Base-by-base conservation (phyloP, 108 stramenopile species). In the Nitzschia putrida region DNA sequence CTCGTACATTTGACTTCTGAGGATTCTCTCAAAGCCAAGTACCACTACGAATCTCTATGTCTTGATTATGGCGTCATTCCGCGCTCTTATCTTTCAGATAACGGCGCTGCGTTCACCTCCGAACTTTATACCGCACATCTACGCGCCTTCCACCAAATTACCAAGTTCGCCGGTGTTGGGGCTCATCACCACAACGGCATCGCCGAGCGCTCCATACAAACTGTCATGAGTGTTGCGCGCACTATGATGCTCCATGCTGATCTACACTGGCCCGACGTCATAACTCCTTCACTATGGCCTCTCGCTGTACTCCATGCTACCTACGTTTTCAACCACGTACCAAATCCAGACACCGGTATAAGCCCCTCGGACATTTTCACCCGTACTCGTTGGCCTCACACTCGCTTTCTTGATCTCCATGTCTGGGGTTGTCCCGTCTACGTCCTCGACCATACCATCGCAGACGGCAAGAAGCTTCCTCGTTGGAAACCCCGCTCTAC, bases 281-380 rank as follows among this genome's bases (percentile, higher is more conserved):
- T 29, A n/a, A 41, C 61, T 23, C 37, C 68, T 14, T 10, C 57
- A 11, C 68, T 82, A 0, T 87, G 86, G 83, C 83, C 86, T 0
- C 61, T 80, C 7, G 86, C 86, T 4, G 38, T 87, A 4, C 49
- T 76, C 9, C 72, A 88, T 63, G 81, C 87, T 0, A 57, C 66
- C 1, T 75, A 58, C 25, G 16, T 87, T 0, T 73, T 63, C 56
- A 84, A 80, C 57, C 68, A 78, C 16, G 51, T 74, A 34, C 83
- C 85, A 0, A 14, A 55, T 21, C 20, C 22, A 3, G 18, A 53
- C 12, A 47, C 41, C 20, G 71, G 77, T 11, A 58, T 81, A 0
- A 47, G 76, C 21, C 87, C 87, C 9, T 8, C 22, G 3, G 69
- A 70, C 18, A 22, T 57, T 78, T 4, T 58, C 80, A n/a, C 86